These are phyloP conservation scores for Nakaseomyces bracarensis DNA, from an alignment of 1,139 yeast species.

Conservation along the genomic window DNA sequence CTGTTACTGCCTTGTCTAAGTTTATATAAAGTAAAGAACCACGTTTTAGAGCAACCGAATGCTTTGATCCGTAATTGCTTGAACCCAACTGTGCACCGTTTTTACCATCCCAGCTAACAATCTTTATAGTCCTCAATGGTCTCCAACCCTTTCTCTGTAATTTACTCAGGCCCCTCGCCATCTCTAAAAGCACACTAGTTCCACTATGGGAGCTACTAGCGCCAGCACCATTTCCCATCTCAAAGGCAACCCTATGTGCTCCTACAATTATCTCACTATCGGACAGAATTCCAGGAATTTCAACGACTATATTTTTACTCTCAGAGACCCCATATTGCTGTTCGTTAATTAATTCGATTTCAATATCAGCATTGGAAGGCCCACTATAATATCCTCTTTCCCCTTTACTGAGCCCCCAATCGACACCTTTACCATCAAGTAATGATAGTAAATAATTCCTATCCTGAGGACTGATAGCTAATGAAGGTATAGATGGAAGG, in stretches of 20 bases:
- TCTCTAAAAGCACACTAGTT: conserved; percentile 37
- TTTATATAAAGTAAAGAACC: conserved; percentile 40
- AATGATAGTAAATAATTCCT: conserved; percentile 34
- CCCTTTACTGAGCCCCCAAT: conserved; percentile 11
- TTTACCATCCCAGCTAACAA: conserved; percentile 47
- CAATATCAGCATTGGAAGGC: conserved; percentile 28
- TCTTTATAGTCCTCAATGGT: conserved; percentile 45
- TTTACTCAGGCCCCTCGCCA: conserved; percentile 39
- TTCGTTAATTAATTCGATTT: conserved; percentile 32
- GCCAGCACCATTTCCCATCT: conserved; percentile 33
- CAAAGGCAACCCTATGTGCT: conserved; percentile 40
- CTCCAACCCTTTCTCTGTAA: conserved; percentile 42
- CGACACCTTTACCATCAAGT: conserved; percentile 31
- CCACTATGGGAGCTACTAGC: conserved; percentile 41
- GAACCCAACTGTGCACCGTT: conserved; percentile 42
- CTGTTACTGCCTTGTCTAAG: conserved; percentile 40
- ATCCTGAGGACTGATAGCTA: conserved; percentile 37
- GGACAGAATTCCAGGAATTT: conserved; percentile 42
- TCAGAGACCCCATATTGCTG: conserved; percentile 35
- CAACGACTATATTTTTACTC: conserved; percentile 38
- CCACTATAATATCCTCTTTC: conserved; percentile 37
- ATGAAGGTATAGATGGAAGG: conserved; percentile 40
- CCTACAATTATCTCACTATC: conserved; percentile 44
- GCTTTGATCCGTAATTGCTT: conserved; percentile 41
- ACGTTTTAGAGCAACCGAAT: conserved; percentile 28